Evolutionary conservation across 305 asterid genomes (phyloP).

Genomic region (Solanum chacoense): DNA sequence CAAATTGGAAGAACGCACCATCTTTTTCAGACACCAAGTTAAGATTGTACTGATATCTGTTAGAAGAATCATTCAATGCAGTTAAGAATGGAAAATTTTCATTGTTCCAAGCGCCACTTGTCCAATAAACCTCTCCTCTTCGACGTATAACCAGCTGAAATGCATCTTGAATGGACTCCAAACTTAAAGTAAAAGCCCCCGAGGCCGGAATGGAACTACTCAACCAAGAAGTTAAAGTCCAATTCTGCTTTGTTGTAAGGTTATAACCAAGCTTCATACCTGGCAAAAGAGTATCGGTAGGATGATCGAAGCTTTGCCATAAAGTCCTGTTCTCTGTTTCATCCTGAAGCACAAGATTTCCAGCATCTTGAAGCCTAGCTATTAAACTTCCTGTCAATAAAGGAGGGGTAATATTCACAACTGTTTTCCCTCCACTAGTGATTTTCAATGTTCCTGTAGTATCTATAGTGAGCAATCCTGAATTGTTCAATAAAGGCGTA

Average conservation of each 20-base stretch:
- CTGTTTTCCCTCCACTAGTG: conserved; percentile 1
- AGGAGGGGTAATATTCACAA: conserved; percentile 7
- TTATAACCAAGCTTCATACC: conserved; percentile 23
- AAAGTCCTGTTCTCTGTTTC: background rate
- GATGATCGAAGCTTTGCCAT: conserved; percentile 31
- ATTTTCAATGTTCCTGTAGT: background rate
- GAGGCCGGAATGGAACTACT: background rate
- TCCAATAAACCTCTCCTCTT: conserved; percentile 17
- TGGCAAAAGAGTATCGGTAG: conserved; percentile 13
- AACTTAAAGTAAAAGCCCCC: conserved; percentile 14
- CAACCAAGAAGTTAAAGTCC: conserved; percentile 24
- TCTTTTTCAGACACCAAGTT: background rate
- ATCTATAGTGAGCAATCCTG: background rate
- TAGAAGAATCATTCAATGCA: background rate
- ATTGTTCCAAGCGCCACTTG: conserved; percentile 15
- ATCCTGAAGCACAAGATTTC: conserved; percentile 16
- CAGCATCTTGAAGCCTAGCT: conserved; percentile 14
- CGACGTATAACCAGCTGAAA: conserved; percentile 9
- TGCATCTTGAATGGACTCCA: conserved; percentile 10
- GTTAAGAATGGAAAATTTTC: background rate
- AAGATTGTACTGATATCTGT: background rate
- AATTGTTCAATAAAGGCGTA: background rate
- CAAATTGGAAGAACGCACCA: conserved; percentile 6
- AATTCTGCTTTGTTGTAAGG: conserved; percentile 9
- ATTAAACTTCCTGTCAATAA: conserved; percentile 8